These are phyloP conservation scores for Thinopyrum elongatum DNA, from an alignment of 176 grass and related monocot genomes.

Conservation along the genomic window DNA sequence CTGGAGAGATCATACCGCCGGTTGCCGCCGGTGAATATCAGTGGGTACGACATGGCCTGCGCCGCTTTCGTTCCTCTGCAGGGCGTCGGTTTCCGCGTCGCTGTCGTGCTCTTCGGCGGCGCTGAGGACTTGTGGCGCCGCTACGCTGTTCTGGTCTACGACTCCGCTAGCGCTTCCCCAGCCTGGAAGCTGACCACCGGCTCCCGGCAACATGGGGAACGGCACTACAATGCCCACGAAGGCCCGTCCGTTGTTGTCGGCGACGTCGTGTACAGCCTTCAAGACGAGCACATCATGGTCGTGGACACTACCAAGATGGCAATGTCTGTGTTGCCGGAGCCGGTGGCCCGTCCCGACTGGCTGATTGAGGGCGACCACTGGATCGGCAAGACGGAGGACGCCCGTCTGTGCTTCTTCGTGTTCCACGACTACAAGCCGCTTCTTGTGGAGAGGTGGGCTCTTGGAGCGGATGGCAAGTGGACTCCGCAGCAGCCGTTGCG, in stretches of 20 bases:
- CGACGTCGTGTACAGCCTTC: constrained; percentile 47
- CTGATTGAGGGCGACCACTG: constrained; percentile 25
- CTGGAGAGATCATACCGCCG: neutral
- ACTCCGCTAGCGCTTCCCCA: neutral
- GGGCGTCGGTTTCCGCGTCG: constrained; percentile 16
- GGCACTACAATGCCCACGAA: neutral
- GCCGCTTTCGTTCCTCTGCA: constrained; percentile 15
- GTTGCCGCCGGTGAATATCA: constrained; percentile 13
- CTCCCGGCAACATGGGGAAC: neutral
- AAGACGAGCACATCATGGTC: constrained; percentile 36
- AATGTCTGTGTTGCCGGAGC: constrained; percentile 40
- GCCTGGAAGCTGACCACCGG: constrained; percentile 24
- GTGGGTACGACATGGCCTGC: neutral
- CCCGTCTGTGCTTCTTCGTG: constrained; percentile 44
- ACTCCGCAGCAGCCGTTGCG: neutral
- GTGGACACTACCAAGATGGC: constrained; percentile 26
- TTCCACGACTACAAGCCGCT: constrained; percentile 17
- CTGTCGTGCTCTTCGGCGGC: constrained; percentile 29
- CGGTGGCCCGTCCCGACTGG: neutral
- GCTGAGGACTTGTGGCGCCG: neutral
- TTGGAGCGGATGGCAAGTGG: constrained; percentile 36
- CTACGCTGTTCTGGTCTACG: neutral
- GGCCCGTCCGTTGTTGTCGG: constrained; percentile 41
- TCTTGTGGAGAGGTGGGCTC: constrained; percentile 18
- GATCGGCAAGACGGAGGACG: constrained; percentile 49